A percentile compares a stretch with the other conserved stretches of the same genome.
Conservation (phyloP, 1,139 yeast species). For the Yarrowia galli region DNA sequence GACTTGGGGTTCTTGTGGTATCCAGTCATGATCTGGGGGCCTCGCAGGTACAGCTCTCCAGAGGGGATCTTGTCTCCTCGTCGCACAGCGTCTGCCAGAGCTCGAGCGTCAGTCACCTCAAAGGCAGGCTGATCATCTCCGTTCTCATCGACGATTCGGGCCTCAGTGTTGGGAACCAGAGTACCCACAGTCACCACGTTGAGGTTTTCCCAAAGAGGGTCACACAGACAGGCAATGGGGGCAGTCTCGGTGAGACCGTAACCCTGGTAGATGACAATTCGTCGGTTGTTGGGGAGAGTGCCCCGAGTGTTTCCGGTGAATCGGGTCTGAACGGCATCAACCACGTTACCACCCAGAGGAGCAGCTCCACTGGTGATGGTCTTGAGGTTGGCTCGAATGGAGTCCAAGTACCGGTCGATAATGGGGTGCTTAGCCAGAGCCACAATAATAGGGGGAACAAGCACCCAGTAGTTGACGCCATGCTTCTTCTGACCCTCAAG, state of each 20-base stretch:
- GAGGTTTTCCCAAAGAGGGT: slow-evolving; percentile 53
- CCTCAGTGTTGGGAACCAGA: slow-evolving; percentile 58
- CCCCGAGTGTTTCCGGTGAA: slow-evolving; percentile 35
- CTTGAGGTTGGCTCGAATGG: slow-evolving; percentile 52
- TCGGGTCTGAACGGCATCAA: slow-evolving; percentile 41
- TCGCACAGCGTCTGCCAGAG: slow-evolving; percentile 32
- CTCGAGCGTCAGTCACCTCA: slow-evolving; percentile 22
- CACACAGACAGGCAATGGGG: slow-evolving; percentile 64
- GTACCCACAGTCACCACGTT: slow-evolving; percentile 31
- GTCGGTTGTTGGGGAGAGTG: slow-evolving; percentile 11
- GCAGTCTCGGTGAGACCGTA: slow-evolving; percentile 80
- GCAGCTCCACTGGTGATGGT: slow-evolving; percentile 71
- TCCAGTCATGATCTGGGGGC: slow-evolving; percentile 67
- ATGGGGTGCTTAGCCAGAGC: slow-evolving; percentile 49
- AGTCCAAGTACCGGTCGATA: slow-evolving; percentile 36
- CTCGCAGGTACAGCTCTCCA: slow-evolving; percentile 71
- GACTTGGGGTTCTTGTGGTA: slow-evolving; percentile 60
- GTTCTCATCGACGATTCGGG: slow-evolving; percentile 64
- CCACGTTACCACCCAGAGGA: slow-evolving; percentile 67
- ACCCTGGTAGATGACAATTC: slow-evolving; percentile 57
- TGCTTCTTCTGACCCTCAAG: slow-evolving; percentile 47
- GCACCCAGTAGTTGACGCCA: slow-evolving; percentile 46
- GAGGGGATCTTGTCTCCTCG: slow-evolving; percentile 48
- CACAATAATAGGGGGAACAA: slow-evolving; percentile 54
- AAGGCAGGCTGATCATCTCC: slow-evolving; percentile 57